These are phyloP conservation scores for Lophium mytilinum DNA, from an alignment of 495 filamentous ascomycete species.

Conservation along the genomic window DNA sequence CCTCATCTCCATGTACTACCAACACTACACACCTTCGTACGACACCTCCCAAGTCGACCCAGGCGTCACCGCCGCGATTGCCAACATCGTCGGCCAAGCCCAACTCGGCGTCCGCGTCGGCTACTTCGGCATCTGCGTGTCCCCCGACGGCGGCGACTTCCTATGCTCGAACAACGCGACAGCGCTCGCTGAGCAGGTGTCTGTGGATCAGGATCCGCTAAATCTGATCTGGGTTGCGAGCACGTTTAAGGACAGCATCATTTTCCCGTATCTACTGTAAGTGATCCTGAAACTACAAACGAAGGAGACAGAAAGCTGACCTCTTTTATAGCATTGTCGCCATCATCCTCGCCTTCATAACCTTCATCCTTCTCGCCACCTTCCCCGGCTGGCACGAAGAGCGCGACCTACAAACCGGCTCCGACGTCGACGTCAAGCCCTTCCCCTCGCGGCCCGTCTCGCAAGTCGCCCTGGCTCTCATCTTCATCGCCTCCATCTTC, in stretches of 20 bases:
- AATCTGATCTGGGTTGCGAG: conserved; percentile 74
- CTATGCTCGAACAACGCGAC: conserved; percentile 74
- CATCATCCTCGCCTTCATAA: conserved; percentile 72
- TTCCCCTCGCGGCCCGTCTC: conserved; percentile 68
- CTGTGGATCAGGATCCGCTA: conserved; percentile 64
- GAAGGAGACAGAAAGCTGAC: no score
- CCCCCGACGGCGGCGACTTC: conserved; percentile 61
- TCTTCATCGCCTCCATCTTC: conserved; percentile 72
- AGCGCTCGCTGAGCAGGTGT: conserved; percentile 58
- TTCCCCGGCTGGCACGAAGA: conserved; percentile 80
- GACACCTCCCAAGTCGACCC: conserved; percentile 76
- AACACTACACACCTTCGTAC: conserved; percentile 55
- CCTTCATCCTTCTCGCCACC: conserved; percentile 65
- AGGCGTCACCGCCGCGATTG: conserved; percentile 65
- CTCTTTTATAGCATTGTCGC: conserved; percentile 57
- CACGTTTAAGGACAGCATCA: conserved; percentile 74
- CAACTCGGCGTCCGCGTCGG: conserved; percentile 62
- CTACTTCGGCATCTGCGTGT: conserved; percentile 72
- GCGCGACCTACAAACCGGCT: conserved; percentile 51
- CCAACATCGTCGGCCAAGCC: conserved; percentile 62
- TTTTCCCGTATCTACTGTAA: conserved; percentile 70
- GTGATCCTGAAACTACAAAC: conserved; percentile 10
- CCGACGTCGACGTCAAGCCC: conserved; percentile 66
- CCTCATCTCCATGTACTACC: conserved; percentile 68
- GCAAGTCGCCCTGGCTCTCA: conserved; percentile 67